Percentiles rank a stretch among this genome's conserved stretches.
These are phyloP conservation scores for Vachellia pachyceras DNA, from an alignment of 306 rosid species.

Conservation along the genomic window DNA sequence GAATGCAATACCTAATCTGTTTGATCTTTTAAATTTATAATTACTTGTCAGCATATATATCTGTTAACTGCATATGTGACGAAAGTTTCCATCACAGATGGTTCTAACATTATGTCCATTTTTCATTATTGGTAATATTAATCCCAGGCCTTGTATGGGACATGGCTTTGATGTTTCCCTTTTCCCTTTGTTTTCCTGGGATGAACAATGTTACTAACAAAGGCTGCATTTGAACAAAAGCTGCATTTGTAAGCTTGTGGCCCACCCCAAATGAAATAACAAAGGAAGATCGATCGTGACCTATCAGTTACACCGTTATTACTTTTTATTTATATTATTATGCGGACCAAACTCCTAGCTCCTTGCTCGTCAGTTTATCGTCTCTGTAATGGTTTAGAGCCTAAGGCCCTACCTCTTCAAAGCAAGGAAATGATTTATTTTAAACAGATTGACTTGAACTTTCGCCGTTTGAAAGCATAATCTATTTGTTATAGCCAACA, in stretches of 20 bases:
- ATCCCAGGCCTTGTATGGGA: too few relatives aligned
- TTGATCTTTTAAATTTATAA: too few relatives aligned
- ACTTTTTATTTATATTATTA: too few relatives aligned
- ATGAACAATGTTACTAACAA: background rate
- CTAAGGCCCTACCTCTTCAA: background rate
- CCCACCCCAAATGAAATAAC: background rate
- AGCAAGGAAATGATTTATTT: background rate
- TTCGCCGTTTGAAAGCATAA: background rate
- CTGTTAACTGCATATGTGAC: too few relatives aligned
- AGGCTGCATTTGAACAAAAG: background rate
- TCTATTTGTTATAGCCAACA: background rate
- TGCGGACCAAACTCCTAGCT: background rate
- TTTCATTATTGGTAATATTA: too few relatives aligned
- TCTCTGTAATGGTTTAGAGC: background rate
- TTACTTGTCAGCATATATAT: too few relatives aligned
- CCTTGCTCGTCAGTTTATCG: background rate
- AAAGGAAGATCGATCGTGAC: background rate
- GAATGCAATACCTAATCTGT: too few relatives aligned
- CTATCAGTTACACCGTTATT: background rate
- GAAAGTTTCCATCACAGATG: too few relatives aligned
- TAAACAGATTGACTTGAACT: background rate
- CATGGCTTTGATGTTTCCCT: too few relatives aligned
- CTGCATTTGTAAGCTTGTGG: background rate
- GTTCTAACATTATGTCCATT: too few relatives aligned
- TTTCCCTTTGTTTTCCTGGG: too few relatives aligned